Base-by-base conservation (phyloP, 1,284 basidiomycete genomes). In the Malassezia globosa region DNA sequence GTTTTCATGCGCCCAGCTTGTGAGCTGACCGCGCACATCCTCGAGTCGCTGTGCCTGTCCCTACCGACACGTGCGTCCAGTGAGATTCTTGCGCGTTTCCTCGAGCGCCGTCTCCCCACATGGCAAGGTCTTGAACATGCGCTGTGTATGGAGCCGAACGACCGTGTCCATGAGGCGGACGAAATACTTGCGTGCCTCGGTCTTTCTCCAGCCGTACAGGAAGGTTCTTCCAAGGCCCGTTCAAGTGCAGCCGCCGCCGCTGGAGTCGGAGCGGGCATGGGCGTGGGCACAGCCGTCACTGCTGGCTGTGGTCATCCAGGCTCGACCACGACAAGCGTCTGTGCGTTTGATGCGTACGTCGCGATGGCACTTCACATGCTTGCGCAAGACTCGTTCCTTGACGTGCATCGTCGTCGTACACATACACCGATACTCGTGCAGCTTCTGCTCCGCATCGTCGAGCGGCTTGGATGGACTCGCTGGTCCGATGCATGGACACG, bases 311-410 rank as follows among this genome's bases (percentile, higher is more conserved):
- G 10, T 31, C 29, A 10, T 31, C 29, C 29, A 31, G 8, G 29
- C 29, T 10, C 29, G 8, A n/a, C 29, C n/a, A 31, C n/a, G 29
- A 10, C 10, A 31, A 10, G 10, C n/a, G 29, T 7, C 18, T 23
- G 13, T 22, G 18, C 38, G 23, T 23, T 8, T 14, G 18, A 34
- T 31, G 29, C 21, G 24, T 24, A 23, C 38, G 35, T 57, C 8
- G 43, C 53, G 7, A 14, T 42, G 18, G 41, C 36, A n/a, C 52
- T 65, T 19, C 61, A 65, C 43, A 48, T 65, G 25, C 49, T 58
- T 22, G 59, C 60, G 19, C 54, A 58, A 25, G 61, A 65, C 25
- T 47, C 52, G 6, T 49, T 35, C 11, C 50, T 58, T 25, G 58
- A 59, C 24, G 22, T 8, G 25, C 27, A 8, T 37, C 46, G 46